A percentile compares a stretch with the other conserved stretches of the same genome.
These are phyloP conservation scores for Rhizopus delemar DNA, from an alignment of 371 early-diverging fungal genomes.

Conservation along the genomic window DNA sequence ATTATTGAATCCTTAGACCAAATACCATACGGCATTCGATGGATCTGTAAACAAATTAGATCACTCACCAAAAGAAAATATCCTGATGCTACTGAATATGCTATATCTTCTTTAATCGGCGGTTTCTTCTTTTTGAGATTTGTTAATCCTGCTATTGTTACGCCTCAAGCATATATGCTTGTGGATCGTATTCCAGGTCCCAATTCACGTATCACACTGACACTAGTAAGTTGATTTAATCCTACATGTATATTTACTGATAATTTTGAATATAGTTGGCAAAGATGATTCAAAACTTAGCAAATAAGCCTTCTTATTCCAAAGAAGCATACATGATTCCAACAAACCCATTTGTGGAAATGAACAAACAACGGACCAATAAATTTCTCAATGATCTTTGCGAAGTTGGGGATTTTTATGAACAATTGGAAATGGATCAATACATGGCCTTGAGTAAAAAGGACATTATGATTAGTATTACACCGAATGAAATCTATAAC, in stretches of 20 bases:
- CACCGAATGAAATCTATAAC: slow-evolving; percentile 89
- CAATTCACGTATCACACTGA: slow-evolving; percentile 78
- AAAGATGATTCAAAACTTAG: slow-evolving; percentile 92
- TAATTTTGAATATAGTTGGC: slow-evolving; percentile 58
- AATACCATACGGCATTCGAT: slow-evolving; percentile 90
- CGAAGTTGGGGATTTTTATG: slow-evolving; percentile 94
- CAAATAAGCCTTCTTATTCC: slow-evolving; percentile 88
- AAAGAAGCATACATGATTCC: slow-evolving; percentile 92
- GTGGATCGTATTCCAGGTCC: slow-evolving; percentile 75
- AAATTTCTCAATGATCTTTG: slow-evolving; percentile 87
- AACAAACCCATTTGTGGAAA: slow-evolving; percentile 86
- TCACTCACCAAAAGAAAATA: slow-evolving; percentile 83
- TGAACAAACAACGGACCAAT: slow-evolving; percentile 84
- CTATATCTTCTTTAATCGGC: slow-evolving; percentile 88
- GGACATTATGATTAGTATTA: slow-evolving; percentile 82
- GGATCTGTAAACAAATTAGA: slow-evolving; percentile 95
- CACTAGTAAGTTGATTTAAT: slow-evolving; percentile 43
- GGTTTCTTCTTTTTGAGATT: slow-evolving; percentile 93
- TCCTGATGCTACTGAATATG: slow-evolving; percentile 79
- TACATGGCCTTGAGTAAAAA: slow-evolving; percentile 92
- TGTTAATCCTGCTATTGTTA: slow-evolving; percentile 92
- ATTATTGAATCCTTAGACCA: slow-evolving; percentile 77
- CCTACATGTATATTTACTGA: neutral
- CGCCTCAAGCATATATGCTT: slow-evolving; percentile 89
- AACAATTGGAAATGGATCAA: slow-evolving; percentile 94